Base-by-base conservation (phyloP, 257 asterid species). In the Jaltomata sinuosa region DNA sequence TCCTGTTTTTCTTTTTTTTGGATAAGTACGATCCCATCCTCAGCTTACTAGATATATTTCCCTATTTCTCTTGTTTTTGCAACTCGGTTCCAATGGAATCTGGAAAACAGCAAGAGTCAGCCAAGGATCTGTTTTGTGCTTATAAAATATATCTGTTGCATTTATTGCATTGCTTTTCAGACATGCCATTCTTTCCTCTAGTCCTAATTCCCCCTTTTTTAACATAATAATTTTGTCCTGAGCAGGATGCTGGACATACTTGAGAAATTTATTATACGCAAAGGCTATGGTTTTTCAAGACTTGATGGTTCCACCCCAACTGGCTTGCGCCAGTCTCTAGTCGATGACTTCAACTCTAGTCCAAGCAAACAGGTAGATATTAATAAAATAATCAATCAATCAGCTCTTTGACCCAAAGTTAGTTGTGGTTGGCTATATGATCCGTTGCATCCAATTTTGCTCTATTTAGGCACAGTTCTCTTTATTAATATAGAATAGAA, bases 271-370 rank as follows among this genome's bases (percentile, higher is more conserved):
- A 89, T 96, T 27, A 94, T 96, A 87, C 97, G 99, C 55, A 94
- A 92, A 89, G 99, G 99, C 49, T 96, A 93, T 91, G 87, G 92
- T 87, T 94, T 94, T 88, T 91, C 98, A 61, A 91, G 99, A 84
- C 91, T 96, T 59, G 99, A 96, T 87, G 99, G 99, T 69, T 94
- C 97, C 32, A 96, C 99, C 82, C 97, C 97, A 68, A 92, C 98
- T 68, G 87, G 92, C 84, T 80, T 87, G 61, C 98, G 98, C 36
- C 99, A 94, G 90, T 90, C 97, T 82, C 94, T 96, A 14, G 99
- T 96, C 62, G 98, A 96, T 81, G 94, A 92, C 87, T 96, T 96
- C 88, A 96, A 94, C 90, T 87, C 94, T 45, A 94, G 99, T 87
- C 98, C 99, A 76, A 96, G 99, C 92, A 96, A 94, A 86, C 98